These are phyloP conservation scores for Penicillium hordei DNA, from an alignment of 2,329 filamentous ascomycete genomes.

Conservation along the genomic window DNA sequence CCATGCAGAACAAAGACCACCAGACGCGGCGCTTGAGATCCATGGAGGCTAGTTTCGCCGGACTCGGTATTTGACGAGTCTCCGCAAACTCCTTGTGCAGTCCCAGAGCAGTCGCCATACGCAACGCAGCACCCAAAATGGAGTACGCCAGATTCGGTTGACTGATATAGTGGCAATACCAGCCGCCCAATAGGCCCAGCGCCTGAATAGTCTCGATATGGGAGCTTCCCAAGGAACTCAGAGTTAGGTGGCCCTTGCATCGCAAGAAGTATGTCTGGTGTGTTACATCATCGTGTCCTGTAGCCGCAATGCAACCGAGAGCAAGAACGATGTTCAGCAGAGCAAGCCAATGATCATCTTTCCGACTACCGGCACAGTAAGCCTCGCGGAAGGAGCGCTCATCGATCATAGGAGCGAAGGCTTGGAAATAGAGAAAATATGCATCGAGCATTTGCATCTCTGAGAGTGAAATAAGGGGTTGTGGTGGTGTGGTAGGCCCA, in stretches of 20 bases:
- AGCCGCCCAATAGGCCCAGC: slow-evolving; percentile 68
- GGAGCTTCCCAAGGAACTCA: slow-evolving; percentile 68
- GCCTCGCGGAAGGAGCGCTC: slow-evolving; percentile 68
- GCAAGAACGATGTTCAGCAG: slow-evolving; percentile 75
- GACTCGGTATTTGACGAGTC: slow-evolving; percentile 44
- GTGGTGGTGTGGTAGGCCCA: slow-evolving; percentile 47
- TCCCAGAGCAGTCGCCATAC: slow-evolving; percentile 73
- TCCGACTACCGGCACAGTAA: slow-evolving; percentile 62
- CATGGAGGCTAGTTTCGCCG: slow-evolving; percentile 51
- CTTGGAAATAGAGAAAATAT: slow-evolving; percentile 73
- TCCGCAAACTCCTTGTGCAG: slow-evolving; percentile 64
- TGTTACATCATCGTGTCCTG: slow-evolving; percentile 61
- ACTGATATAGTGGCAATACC: slow-evolving; percentile 76
- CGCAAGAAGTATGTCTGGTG: slow-evolving; percentile 70
- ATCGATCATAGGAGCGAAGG: slow-evolving; percentile 71
- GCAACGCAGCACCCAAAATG: slow-evolving; percentile 67
- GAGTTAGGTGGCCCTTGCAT: slow-evolving; percentile 64
- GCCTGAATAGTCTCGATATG: slow-evolving; percentile 74
- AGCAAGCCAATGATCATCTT: slow-evolving; percentile 68
- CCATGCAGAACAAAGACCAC: slow-evolving; percentile 73
- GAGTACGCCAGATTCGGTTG: slow-evolving; percentile 74
- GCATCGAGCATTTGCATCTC: slow-evolving; percentile 69
- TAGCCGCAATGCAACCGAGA: slow-evolving; percentile 69
- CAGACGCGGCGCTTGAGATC: slow-evolving; percentile 68
- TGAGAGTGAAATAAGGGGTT: slow-evolving; percentile 58